These are phyloP conservation scores for Chaetoceros tenuissimus DNA, from an alignment of 108 stramenopile species.

Conservation along the genomic window DNA sequence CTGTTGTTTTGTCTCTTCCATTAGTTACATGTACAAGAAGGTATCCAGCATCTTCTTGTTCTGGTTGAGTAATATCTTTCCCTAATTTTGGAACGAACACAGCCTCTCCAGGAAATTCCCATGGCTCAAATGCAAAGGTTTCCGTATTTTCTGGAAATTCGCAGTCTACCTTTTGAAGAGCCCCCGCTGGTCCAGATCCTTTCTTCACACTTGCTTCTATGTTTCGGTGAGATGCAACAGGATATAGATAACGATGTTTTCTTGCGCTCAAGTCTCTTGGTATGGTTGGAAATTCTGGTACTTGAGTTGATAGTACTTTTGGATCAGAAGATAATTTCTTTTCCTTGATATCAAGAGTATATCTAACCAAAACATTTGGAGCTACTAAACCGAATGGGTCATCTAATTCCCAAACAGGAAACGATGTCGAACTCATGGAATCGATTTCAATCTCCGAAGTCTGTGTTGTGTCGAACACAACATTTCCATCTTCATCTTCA, in stretches of 20 bases:
- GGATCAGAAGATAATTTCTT: constrained; percentile 5
- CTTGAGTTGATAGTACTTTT: constrained; percentile 3
- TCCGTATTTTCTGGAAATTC: constrained; percentile 1
- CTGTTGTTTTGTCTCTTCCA: constrained; percentile 21
- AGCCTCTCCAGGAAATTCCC: constrained; percentile 27
- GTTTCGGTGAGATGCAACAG: constrained; percentile 4
- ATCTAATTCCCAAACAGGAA: constrained; percentile 20
- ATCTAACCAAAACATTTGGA: constrained; percentile 7
- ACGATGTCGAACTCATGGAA: background rate
- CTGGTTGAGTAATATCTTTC: background rate
- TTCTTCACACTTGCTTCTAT: constrained; percentile 2
- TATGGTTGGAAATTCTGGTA: constrained; percentile 30
- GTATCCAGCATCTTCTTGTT: constrained; percentile 39
- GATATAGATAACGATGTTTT: constrained; percentile 25
- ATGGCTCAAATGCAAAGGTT: constrained; percentile 8
- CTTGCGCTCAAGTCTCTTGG: constrained; percentile 8
- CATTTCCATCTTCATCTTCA: constrained; percentile 31
- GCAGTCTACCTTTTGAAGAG: constrained; percentile 16
- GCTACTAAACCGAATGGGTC: constrained; percentile 6
- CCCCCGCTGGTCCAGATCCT: constrained; percentile 4
- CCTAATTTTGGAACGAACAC: constrained; percentile 21
- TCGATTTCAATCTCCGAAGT: constrained; percentile 12
- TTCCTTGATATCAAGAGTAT: constrained; percentile 11
- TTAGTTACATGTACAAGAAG: constrained; percentile 18
- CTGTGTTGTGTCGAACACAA: constrained; percentile 29